Evolutionary conservation across 495 filamentous ascomycete species (phyloP).

Genomic region (Aspergillus diversus): DNA sequence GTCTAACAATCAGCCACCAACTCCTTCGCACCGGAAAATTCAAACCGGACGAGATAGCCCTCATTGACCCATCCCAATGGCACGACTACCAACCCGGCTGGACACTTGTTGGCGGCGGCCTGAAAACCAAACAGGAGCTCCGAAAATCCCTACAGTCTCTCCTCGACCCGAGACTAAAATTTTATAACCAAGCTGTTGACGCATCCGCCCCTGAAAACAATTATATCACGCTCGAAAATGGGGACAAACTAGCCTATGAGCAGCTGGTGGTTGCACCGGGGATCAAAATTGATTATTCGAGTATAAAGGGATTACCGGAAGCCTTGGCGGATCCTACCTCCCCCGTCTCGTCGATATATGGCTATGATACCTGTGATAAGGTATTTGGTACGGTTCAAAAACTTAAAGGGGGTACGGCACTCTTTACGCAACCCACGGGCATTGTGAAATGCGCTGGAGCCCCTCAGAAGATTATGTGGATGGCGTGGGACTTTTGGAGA

Average conservation of each 20-base stretch:
- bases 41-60: conserved; percentile 62
- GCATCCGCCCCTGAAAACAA: conserved; percentile 61
- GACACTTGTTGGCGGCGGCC: conserved; percentile 69
- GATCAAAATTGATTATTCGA: conserved; percentile 57
- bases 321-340: conserved; percentile 58
- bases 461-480: conserved; percentile 73
- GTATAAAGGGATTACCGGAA: conserved; percentile 62
- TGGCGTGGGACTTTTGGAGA: conserved; percentile 66
- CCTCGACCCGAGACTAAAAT: conserved; percentile 62
- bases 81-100: conserved; percentile 76
- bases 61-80: conserved; percentile 64
- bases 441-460: conserved; percentile 71
- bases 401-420: conserved; percentile 58
- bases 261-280: conserved; percentile 68
- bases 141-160: conserved; percentile 53
- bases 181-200: conserved; percentile 58
- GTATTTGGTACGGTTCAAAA: conserved; percentile 57
- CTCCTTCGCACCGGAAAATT: conserved; percentile 60
- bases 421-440: conserved; percentile 71
- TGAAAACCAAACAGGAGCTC: conserved; percentile 60
- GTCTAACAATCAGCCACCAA: conserved; percentile 65
- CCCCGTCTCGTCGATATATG: conserved; percentile 66
- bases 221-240: conserved; percentile 58
- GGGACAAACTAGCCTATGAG: conserved; percentile 63
- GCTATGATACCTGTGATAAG: conserved; percentile 63